These are phyloP conservation scores for Phanerochaete sordida DNA, from an alignment of 768 basidiomycete species.

Conservation along the genomic window DNA sequence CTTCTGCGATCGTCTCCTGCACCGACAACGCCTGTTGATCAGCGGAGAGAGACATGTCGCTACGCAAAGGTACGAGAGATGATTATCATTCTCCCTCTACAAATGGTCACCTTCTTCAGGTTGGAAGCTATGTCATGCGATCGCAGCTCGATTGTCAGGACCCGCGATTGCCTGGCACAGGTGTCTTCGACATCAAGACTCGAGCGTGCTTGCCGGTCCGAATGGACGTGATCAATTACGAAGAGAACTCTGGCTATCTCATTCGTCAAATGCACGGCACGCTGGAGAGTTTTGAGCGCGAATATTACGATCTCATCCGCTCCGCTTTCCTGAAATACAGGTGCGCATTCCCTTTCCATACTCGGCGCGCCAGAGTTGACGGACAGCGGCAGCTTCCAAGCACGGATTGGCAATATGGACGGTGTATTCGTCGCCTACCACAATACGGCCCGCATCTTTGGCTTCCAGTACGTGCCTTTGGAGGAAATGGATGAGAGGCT, in stretches of 20 bases:
- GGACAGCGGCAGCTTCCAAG: slow-evolving; percentile 71
- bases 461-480: slow-evolving; percentile 90
- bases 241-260: slow-evolving; percentile 77
- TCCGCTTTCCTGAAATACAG: slow-evolving; percentile 94
- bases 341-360: slow-evolving; percentile 33
- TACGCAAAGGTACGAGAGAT: slow-evolving; percentile 68
- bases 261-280: slow-evolving; percentile 62
- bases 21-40: slow-evolving; percentile 29
- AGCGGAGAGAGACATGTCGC: slow-evolving; percentile 70
- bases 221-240: slow-evolving; percentile 79
- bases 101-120: slow-evolving; percentile 29
- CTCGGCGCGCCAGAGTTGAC: not conserved
- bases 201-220: slow-evolving; percentile 83
- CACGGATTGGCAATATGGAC: slow-evolving; percentile 95
- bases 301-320: slow-evolving; percentile 92
- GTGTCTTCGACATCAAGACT: slow-evolving; percentile 96
- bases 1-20: slow-evolving; percentile 38
- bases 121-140: slow-evolving; percentile 76
- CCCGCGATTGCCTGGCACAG: slow-evolving; percentile 76
- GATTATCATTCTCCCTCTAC: not conserved
- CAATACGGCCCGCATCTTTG: slow-evolving; percentile 83
- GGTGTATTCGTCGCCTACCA: slow-evolving; percentile 88
- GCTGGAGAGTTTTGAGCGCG: slow-evolving; percentile 82
- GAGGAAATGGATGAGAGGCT: slow-evolving; percentile 83
- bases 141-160: slow-evolving; percentile 93